These are phyloP conservation scores for Dendrostoma leiphaemia DNA, from an alignment of 2,329 filamentous ascomycete genomes.

Conservation along the genomic window DNA sequence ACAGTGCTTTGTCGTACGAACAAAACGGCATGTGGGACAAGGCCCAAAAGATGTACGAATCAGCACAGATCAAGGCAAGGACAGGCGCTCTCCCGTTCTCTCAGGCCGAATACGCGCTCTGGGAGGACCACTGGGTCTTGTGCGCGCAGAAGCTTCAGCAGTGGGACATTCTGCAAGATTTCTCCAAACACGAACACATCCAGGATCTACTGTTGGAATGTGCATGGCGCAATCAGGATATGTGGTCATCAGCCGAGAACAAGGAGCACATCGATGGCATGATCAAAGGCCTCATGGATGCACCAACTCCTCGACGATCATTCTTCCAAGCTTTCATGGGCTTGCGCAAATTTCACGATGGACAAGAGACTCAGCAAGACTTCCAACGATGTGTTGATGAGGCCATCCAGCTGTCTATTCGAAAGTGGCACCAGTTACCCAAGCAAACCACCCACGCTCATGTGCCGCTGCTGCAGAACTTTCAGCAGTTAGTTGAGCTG, in stretches of 20 bases:
- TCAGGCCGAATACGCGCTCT: constrained; percentile 95
- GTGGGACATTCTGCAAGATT: constrained; percentile 97
- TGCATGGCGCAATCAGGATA: constrained; percentile 92
- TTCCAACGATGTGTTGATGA: constrained; percentile 93
- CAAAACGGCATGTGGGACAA: constrained; percentile 99
- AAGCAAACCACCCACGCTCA: constrained; percentile 91
- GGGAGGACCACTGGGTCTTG: constrained; percentile 98
- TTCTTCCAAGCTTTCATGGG: constrained; percentile 99
- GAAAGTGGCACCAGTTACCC: constrained; percentile 99
- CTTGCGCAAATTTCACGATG: constrained; percentile 88
- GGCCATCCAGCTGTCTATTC: constrained; percentile 92
- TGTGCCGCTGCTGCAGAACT: constrained; percentile 91
- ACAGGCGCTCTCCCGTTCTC: constrained; percentile 96
- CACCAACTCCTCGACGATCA: constrained; percentile 85
- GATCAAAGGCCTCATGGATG: constrained; percentile 97
- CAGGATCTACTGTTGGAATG: constrained; percentile 94
- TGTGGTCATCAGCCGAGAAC: constrained; percentile 84
- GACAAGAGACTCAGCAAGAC: constrained; percentile 75
- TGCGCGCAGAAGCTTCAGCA: constrained; percentile 98
- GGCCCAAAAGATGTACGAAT: constrained; percentile 94
- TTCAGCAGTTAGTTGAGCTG: constrained; percentile 95
- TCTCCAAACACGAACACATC: constrained; percentile 98
- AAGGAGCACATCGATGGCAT: constrained; percentile 88
- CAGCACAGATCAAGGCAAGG: constrained; percentile 93
- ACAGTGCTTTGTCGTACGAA: constrained; percentile 94